These are phyloP conservation scores for Paramecium sonneborni DNA, from an alignment of 73 alveolate genomes.

Conservation along the genomic window DNA sequence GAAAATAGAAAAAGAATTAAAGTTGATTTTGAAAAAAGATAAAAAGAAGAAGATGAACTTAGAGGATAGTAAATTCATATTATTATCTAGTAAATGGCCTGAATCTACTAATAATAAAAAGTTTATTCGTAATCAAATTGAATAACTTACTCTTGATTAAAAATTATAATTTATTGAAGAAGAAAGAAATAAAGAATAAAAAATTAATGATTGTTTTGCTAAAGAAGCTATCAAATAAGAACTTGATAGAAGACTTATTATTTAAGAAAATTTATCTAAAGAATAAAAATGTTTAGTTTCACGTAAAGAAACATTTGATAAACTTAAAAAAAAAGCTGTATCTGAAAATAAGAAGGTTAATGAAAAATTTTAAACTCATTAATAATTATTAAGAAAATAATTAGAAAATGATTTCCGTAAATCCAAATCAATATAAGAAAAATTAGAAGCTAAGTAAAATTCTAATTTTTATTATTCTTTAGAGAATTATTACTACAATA, in stretches of 20 bases:
- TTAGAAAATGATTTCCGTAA: background rate
- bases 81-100: background rate
- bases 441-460: background rate
- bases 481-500: background rate
- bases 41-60: background rate
- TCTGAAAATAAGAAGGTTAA: background rate
- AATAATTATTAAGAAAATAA: background rate
- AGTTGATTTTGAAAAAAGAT: background rate
- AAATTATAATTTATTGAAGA: background rate
- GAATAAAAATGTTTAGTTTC: background rate
- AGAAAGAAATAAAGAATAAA: background rate
- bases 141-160: background rate
- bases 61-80: background rate
- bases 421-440: background rate
- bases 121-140: background rate
- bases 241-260: background rate
- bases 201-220: slow-evolving; percentile 9
- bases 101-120: background rate
- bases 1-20: background rate
- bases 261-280: background rate
- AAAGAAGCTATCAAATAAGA: background rate
- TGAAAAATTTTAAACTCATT: background rate
- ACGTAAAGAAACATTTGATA: background rate
- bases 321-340: background rate
- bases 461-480: background rate